A percentile compares a stretch with the other conserved stretches of the same genome.
Evolutionary conservation across 768 basidiomycete species (phyloP).

Genomic region (Rhizopogon vesiculosus): DNA sequence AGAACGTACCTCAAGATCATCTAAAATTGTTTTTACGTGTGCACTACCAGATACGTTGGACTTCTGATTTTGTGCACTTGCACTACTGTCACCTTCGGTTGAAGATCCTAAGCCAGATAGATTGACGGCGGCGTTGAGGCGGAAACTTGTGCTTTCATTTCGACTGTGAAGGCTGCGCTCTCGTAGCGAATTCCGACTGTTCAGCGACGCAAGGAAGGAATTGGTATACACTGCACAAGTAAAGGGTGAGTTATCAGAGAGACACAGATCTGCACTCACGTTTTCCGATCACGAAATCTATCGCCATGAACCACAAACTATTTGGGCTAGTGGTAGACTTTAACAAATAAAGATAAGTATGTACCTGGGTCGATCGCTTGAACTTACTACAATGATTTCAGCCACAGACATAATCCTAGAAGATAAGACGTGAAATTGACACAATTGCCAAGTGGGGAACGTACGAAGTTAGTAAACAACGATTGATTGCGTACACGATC

Average conservation of each 20-base stretch:
- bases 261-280: slow-evolving; percentile 20
- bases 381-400: slow-evolving; percentile 17
- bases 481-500: slow-evolving; percentile 47
- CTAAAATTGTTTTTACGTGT: no score
- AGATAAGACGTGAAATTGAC: neutral
- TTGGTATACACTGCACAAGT: slow-evolving; percentile 36
- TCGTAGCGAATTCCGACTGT: slow-evolving; percentile 32
- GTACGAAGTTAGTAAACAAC: slow-evolving; percentile 44
- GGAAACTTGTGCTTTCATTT: neutral
- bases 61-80: no score
- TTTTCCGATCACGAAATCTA: slow-evolving; percentile 47
- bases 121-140: neutral
- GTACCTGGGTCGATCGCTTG: neutral
- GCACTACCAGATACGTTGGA: no score
- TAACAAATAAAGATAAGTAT: neutral
- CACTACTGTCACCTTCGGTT: no score
- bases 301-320: slow-evolving; percentile 41
- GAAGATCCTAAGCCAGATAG: neutral
- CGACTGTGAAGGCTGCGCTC: slow-evolving; percentile 1
- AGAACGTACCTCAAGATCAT: no score
- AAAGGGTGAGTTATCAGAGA: neutral
- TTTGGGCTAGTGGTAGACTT: slow-evolving; percentile 37
- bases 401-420: slow-evolving; percentile 14
- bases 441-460: slow-evolving; percentile 8
- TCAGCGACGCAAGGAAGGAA: slow-evolving; percentile 41